Base-by-base conservation (phyloP, 495 filamentous ascomycete species). In the Penicillium daleae region DNA sequence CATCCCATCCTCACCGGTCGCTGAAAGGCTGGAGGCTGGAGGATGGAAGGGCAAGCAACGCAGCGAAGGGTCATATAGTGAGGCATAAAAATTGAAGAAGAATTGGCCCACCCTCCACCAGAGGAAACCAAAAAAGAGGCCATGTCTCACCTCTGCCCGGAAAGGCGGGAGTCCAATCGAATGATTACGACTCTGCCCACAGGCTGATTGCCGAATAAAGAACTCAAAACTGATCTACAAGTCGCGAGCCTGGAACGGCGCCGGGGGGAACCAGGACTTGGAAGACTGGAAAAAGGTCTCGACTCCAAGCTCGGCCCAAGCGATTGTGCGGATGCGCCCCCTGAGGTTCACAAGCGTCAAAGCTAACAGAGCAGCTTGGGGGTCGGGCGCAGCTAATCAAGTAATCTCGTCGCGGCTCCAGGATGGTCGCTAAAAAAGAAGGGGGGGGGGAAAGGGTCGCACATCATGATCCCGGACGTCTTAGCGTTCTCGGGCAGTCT, bases 81-180 rank as follows among this genome's bases (percentile, higher is more conserved):
- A 21, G 24, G 17, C 31, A 33, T 32, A 58, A 33, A 58, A 49
- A 24, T 22, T 27, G 37, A 48, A 21, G 26, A 15, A 12, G 40
- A 21, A 33, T 19, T 4, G 21, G 42, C 19, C 42, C 42, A 13
- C 21, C 21, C 19, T 22, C 19, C 46, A 50, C 24, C 27, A 29
- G 46, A 50, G 24, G 15, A 29, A 50, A 50, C 13, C 15, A 50
- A n/a, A 35, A 35, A 37, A 59, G 31, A n/a, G 33, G 35, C 22
- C 48, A 62, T 62, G 60, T 62, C 60, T 62, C 60, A 62, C 42
- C 8, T 32, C 40, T 26, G 5, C 3, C 42, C 60, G 60, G 60
- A 49, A 49, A 44, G 26, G 22, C 54, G 60, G 60, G 54, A 62
- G 60, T 57, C 60, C 60, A 62, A 62, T 62, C 29, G 46, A 56